Evolutionary conservation across 2,329 filamentous ascomycete genomes (phyloP).

Genomic region (Periconia digitata): DNA sequence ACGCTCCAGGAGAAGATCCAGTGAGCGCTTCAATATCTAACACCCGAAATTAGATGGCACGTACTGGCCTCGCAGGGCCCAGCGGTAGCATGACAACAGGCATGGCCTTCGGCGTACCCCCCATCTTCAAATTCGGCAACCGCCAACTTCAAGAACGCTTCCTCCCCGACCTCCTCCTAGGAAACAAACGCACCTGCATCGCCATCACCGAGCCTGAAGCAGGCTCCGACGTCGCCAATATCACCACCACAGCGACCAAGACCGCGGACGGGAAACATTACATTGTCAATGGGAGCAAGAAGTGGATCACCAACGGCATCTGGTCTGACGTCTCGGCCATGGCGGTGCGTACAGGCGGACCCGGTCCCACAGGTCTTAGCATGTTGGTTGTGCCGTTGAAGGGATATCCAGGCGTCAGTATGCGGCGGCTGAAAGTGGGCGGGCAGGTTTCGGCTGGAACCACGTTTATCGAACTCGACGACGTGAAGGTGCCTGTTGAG

Average conservation of each 20-base stretch:
- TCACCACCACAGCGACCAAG: slow-evolving; percentile 67
- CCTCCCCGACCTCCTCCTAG: slow-evolving; percentile 67
- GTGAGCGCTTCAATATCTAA: background rate
- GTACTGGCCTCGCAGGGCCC: slow-evolving; percentile 66
- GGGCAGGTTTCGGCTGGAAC: slow-evolving; percentile 69
- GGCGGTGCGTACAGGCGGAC: slow-evolving; percentile 72
- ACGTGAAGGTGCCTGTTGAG: slow-evolving; percentile 69
- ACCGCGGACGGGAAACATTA: slow-evolving; percentile 66
- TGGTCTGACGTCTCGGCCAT: slow-evolving; percentile 70
- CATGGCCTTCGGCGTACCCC: slow-evolving; percentile 70
- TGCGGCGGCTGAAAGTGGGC: slow-evolving; percentile 67
- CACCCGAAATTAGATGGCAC: slow-evolving; percentile 54
- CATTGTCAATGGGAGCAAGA: slow-evolving; percentile 74
- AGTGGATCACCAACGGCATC: slow-evolving; percentile 65
- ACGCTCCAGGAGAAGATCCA: background rate
- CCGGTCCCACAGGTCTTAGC: slow-evolving; percentile 64
- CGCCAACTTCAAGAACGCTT: slow-evolving; percentile 62
- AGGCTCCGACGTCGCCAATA: slow-evolving; percentile 73
- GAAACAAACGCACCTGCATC: slow-evolving; percentile 69
- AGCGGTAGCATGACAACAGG: slow-evolving; percentile 66
- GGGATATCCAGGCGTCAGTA: slow-evolving; percentile 64
- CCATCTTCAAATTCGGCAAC: slow-evolving; percentile 68
- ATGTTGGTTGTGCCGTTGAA: slow-evolving; percentile 73
- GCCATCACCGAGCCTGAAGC: slow-evolving; percentile 78
- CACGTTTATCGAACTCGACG: slow-evolving; percentile 75